Evolutionary conservation across 2,329 filamentous ascomycete species (phyloP), one percentile per base, ranked within the genome.

Genomic region (Arthrobotrys entomopaga): DNA sequence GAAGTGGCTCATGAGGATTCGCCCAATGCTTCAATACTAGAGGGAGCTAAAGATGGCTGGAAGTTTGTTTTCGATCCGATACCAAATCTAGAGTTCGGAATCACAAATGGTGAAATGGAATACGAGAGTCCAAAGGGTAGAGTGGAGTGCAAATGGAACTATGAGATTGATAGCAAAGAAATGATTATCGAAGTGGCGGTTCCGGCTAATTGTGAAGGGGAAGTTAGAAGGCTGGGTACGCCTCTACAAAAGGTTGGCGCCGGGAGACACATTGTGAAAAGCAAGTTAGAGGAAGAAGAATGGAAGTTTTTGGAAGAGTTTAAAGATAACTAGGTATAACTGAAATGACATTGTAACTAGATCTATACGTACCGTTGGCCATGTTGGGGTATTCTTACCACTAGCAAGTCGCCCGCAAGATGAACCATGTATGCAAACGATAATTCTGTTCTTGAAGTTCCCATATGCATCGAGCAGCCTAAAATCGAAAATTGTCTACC

Each of bases 1-100:
- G 79, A 80, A 0, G 80, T 82, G 0, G 53, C 58, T n/a, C 52
- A 56, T n/a, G 60, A 60, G 6, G 59, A 65, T 53, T 59, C 56
- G 15, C 56, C 56, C 7, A 59, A 48, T 7, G 19, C 56, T 13
- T 5, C 26, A n/a, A 46, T 59, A 11, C 19, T 59, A 19, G 56
- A 29, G 13, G 42, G 46, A 5, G 34, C 46, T 13, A 63, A 52
- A n/a, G 61, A 43, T n/a, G 49, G 49, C 10, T 61, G 61, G 56
- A 73, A 66, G 40, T 49, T 73, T 10, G 58, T 73, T 11, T 73
- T 73, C 19, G 61, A 73, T 40, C 69, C 69, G 13, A 66, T 73
- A 7, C 69, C 69, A 15, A 73, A 59, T 26, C 22, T 73, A 19
- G 69, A 73, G 42, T 65, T 66, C 48, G 61, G 61, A 15, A 54